Percentiles rank a stretch among this genome's conserved stretches.
Evolutionary conservation across 2,329 filamentous ascomycete species (phyloP).

Genomic region (Penicillium sp.): DNA sequence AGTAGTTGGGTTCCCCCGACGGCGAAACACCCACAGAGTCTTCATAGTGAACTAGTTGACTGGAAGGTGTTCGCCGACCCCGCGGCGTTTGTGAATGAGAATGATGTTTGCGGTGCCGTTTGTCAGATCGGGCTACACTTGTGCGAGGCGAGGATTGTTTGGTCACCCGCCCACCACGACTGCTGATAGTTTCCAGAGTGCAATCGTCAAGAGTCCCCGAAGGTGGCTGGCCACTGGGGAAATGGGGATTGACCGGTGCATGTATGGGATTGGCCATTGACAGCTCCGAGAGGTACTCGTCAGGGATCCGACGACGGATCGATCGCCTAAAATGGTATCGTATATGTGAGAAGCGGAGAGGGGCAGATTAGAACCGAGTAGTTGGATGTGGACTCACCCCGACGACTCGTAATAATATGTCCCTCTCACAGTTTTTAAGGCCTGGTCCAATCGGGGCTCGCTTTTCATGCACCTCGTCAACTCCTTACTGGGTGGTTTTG

Average conservation of each 20-base stretch:
- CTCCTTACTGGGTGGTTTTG: neutral
- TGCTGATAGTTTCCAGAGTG: slow-evolving; percentile 16
- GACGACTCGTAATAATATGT: neutral
- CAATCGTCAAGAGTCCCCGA: slow-evolving; percentile 10
- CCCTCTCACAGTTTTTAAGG: neutral
- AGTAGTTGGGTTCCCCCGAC: neutral
- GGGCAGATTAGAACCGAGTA: neutral
- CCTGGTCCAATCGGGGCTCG: neutral
- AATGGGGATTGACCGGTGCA: slow-evolving; percentile 11
- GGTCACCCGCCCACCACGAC: slow-evolving; percentile 8
- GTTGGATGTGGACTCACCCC: neutral
- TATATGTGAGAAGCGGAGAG: slow-evolving; percentile 6
- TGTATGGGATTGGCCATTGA: slow-evolving; percentile 16
- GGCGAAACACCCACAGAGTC: neutral
- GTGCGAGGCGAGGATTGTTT: slow-evolving; percentile 12
- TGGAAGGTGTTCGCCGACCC: neutral
- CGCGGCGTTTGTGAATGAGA: neutral
- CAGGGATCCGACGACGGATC: slow-evolving; percentile 7
- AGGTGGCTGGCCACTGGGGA: slow-evolving; percentile 10
- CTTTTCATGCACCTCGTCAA: neutral
- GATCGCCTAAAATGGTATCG: slow-evolving; percentile 5
- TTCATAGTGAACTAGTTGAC: neutral
- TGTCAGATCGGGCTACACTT: slow-evolving; percentile 12
- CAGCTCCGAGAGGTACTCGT: slow-evolving; percentile 3
- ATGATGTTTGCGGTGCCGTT: slow-evolving; percentile 5